Percentiles rank a stretch among this genome's conserved stretches.
Conservation (phyloP, 2,329 filamentous ascomycete genomes). For the Chaetomiaceae sp. region DNA sequence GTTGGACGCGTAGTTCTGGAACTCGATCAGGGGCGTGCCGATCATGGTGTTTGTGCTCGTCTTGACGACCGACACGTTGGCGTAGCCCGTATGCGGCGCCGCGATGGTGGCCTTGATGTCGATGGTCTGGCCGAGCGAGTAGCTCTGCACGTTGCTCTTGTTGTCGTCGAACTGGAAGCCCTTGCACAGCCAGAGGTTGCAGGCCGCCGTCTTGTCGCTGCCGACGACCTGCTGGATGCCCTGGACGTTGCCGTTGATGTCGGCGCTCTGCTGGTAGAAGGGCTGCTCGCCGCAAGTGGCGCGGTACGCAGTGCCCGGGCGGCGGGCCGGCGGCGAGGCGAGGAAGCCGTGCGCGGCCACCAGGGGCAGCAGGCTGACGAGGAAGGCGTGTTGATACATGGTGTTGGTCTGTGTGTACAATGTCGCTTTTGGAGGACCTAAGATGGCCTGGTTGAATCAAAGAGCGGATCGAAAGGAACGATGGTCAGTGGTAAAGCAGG, state of each 20-base stretch:
- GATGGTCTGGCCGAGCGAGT: conserved; percentile 2
- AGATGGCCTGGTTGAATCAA: not conserved
- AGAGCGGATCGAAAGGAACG: not conserved
- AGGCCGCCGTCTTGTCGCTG: not conserved
- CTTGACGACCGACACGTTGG: conserved; percentile 7
- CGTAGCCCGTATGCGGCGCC: conserved; percentile 3
- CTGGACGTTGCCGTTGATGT: conserved; percentile 6
- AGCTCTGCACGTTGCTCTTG: not conserved
- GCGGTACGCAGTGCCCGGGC: not conserved
- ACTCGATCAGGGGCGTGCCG: conserved; percentile 1
- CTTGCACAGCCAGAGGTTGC: conserved; percentile 12
- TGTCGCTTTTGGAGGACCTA: not conserved
- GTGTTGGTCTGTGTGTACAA: not conserved
- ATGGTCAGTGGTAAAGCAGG: not conserved
- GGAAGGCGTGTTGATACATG: not conserved
- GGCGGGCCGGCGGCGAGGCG: not conserved
- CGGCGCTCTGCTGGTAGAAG: conserved; percentile 5
- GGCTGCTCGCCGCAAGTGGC: conserved; percentile 3
- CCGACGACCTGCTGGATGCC: conserved; percentile 4
- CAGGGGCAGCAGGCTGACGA: conserved; percentile 1
- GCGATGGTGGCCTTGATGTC: not conserved
- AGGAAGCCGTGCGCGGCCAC: conserved; percentile 1
- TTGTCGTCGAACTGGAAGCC: conserved; percentile 6
- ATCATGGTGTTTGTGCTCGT: conserved; percentile 7
- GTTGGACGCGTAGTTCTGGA: conserved; percentile 5